phyloP scores from a whole-genome alignment of 2,329 filamentous ascomycete genomes.

The Cryoendolithus antarcticus region DNA sequence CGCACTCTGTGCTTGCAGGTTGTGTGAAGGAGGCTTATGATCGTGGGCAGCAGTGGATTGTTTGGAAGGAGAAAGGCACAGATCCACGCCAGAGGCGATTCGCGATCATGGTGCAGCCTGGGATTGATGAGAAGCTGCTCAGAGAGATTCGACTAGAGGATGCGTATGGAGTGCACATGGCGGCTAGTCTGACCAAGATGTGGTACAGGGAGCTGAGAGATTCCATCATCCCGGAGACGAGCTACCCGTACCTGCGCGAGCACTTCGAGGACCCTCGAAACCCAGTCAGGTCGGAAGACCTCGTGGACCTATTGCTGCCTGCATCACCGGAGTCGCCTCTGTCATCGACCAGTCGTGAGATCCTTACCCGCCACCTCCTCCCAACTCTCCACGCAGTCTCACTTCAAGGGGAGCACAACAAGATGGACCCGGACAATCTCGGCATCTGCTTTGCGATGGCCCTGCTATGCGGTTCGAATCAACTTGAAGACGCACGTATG shows the following conservation, averaged over 20 bases:
- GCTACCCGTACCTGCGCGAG: conserved; percentile 35
- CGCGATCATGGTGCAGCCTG: conserved; percentile 23
- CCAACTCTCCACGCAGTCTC: conserved; percentile 39
- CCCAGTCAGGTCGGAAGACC: conserved; percentile 28
- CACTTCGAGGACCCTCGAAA: conserved; percentile 29
- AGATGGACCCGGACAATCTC: conserved; percentile 43
- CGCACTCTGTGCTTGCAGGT: conserved; percentile 37
- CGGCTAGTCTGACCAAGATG: conserved; percentile 41
- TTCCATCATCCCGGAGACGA: conserved; percentile 38
- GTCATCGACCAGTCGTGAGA: conserved; percentile 32
- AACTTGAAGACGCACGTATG: conserved; percentile 43
- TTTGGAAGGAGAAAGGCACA: conserved; percentile 36
- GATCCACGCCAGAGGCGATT: too few relatives aligned
- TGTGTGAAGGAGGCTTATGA: conserved; percentile 44
- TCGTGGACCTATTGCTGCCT: conserved; percentile 35
- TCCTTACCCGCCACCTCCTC: conserved; percentile 39
- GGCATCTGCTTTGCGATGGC: conserved; percentile 43
- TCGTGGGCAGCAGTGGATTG: conserved; percentile 40
- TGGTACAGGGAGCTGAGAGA: conserved; percentile 43
- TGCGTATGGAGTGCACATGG: conserved; percentile 41
- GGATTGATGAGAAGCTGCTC: conserved; percentile 25
- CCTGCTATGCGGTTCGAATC: conserved; percentile 40
- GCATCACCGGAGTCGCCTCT: conserved; percentile 35
- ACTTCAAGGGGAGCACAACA: conserved; percentile 35
- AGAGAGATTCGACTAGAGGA: conserved; percentile 36